Base-by-base conservation (phyloP, 2,329 filamentous ascomycete species). In the Thelonectria blattea region DNA sequence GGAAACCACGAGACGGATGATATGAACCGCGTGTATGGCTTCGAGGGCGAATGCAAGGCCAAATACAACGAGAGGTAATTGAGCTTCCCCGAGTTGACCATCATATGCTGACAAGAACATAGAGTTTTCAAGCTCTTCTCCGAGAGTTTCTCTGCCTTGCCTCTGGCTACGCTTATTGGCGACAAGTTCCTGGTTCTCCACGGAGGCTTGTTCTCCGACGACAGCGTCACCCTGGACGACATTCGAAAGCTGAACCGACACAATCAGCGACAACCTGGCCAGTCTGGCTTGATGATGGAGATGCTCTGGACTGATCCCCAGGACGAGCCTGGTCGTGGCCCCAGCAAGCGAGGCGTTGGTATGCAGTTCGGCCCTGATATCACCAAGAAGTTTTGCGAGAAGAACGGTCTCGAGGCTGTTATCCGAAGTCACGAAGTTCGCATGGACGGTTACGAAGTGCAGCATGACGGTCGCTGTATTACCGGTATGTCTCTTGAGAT, bases 261-360 rank as follows among this genome's bases (percentile, higher is more conserved):
- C 79, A 88, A 86, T 75, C 95, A 98, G 78, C 86, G 92, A 63
- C 94, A 98, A 72, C 94, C 95, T 3, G 95, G 95, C 32, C 95
- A 99, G 76, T 81, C 91, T 50, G 95, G 95, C 14, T 80, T 99
- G 70, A 99, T 99, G 95, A 99, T 99, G 95, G 95, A 99, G 79
- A 99, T 99, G 95, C 85, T 99, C 48, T 99, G 95, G 95, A 98
- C 95, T 1, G 95, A 99, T 74, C 95, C 95, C 3, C 95, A 99
- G 76, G 85, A 91, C 0, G 84, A 88, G 68, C 88, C 91, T 27
- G 95, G 95, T 53, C 88, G 95, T 68, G 92, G 93, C 9, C 95
- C 95, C 46, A 97, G 93, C 82, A 99, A 99, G 83, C 88, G 95
- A 74, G 95, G 95, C 67, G 94, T 99, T 18, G 95, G 95, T 53